A percentile compares a stretch with the other conserved stretches of the same genome.
These are phyloP conservation scores for Abortiporus biennis DNA, from an alignment of 1,284 basidiomycete species.

Conservation along the genomic window DNA sequence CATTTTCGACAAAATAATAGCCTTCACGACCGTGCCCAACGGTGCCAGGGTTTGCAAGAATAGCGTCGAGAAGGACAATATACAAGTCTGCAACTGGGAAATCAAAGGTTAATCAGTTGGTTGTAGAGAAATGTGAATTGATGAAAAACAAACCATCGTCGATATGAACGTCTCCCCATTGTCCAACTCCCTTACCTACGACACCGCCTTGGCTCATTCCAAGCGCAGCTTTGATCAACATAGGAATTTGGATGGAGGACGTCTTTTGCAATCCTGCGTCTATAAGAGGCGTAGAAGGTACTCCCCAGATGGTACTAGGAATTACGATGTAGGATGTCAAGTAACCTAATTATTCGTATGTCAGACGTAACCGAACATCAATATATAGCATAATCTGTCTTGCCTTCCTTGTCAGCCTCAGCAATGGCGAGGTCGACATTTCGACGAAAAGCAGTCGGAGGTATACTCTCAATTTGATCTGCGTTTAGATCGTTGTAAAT, in stretches of 20 bases:
- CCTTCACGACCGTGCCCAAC: conserved; percentile 33
- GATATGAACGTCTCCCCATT: conserved; percentile 24
- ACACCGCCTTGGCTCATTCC: conserved; percentile 27
- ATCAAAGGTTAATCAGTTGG: background rate
- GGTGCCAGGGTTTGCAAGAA: conserved; percentile 9
- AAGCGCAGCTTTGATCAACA: conserved; percentile 20
- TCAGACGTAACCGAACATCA: background rate
- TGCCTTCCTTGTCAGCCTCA: conserved; percentile 28
- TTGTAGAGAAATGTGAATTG: background rate
- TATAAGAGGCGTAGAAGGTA: conserved; percentile 26
- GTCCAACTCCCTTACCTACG: conserved; percentile 19
- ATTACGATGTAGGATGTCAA: conserved; percentile 29
- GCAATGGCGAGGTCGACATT: conserved; percentile 23
- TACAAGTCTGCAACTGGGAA: conserved; percentile 14
- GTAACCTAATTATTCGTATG: conserved; percentile 27
- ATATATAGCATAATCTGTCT: background rate
- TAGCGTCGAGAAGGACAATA: conserved; percentile 13
- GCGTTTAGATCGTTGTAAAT: conserved; percentile 28
- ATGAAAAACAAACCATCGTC: conserved; percentile 20
- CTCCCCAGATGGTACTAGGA: conserved; percentile 34
- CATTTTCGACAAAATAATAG: conserved; percentile 39
- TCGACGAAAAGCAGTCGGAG: conserved; percentile 25
- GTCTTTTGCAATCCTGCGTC: conserved; percentile 29
- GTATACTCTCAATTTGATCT: conserved; percentile 24
- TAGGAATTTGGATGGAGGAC: conserved; percentile 31